Conservation (phyloP, 768 basidiomycete species). For the Lentinus brumalis region DNA sequence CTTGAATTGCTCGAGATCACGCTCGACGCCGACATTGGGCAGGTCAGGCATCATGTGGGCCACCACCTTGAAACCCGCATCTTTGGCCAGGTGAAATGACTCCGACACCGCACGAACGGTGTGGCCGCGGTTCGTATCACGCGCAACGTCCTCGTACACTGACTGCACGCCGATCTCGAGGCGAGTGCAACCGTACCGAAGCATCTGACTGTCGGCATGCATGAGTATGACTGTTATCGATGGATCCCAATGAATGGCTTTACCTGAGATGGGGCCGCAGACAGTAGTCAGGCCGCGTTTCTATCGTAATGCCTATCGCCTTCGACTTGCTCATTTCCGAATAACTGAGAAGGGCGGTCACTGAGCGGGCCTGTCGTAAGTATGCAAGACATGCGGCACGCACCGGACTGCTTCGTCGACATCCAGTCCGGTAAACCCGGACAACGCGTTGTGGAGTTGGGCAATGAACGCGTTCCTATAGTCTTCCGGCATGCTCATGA, state of each 20-base stretch:
- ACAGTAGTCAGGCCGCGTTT: slow-evolving; percentile 98
- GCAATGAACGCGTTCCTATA: slow-evolving; percentile 93
- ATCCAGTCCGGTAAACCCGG: slow-evolving; percentile 90
- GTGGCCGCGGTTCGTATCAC: slow-evolving; percentile 98
- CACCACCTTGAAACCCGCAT: slow-evolving; percentile 99
- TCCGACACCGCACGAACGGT: slow-evolving; percentile 97
- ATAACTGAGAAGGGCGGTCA: slow-evolving; percentile 51
- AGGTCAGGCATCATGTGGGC: slow-evolving; percentile 99
- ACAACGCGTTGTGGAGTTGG: slow-evolving; percentile 94
- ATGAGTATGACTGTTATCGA: slow-evolving; percentile 4
- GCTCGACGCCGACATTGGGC: slow-evolving; percentile 95
- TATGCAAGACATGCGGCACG: slow-evolving; percentile 15
- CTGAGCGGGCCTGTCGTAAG: not conserved
- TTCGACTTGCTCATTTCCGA: slow-evolving; percentile 98
- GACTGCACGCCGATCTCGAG: slow-evolving; percentile 99
- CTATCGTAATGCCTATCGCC: slow-evolving; percentile 98
- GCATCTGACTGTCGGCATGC: slow-evolving; percentile 76
- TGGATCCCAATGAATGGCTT: slow-evolving; percentile 4
- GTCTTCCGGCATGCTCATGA: slow-evolving; percentile 99
- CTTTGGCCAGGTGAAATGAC: slow-evolving; percentile 96
- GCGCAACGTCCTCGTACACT: slow-evolving; percentile 98
- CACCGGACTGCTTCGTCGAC: slow-evolving; percentile 95
- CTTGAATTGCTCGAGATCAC: slow-evolving; percentile 98
- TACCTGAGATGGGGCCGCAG: slow-evolving; percentile 93
- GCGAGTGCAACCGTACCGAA: slow-evolving; percentile 97